Percentiles rank a stretch among this genome's conserved stretches.
phyloP scores from a whole-genome alignment of 75 land plant species.

The Picea glauca region DNA sequence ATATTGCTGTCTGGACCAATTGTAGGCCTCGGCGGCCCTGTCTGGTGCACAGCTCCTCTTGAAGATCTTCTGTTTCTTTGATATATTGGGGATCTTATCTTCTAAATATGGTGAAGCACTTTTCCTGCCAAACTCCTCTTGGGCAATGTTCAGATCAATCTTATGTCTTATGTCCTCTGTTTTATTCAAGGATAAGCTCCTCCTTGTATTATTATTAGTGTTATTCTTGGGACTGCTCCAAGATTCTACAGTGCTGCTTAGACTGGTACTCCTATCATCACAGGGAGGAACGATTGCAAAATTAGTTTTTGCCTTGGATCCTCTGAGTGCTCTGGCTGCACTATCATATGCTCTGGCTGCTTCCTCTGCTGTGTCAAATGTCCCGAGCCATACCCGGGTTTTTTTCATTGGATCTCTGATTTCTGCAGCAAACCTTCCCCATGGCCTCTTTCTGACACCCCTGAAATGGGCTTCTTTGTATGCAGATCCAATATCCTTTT shows the following conservation, averaged over 20 bases:
- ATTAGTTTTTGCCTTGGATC: slow-evolving; percentile 35
- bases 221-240: slow-evolving; percentile 32
- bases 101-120: not conserved
- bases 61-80: not conserved
- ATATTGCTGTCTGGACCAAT: slow-evolving; percentile 6
- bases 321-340: slow-evolving; percentile 36
- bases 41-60: not conserved
- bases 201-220: slow-evolving; percentile 1
- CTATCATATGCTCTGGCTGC: slow-evolving; percentile 36
- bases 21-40: slow-evolving; percentile 6
- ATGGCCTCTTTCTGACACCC: slow-evolving; percentile 33
- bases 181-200: not conserved
- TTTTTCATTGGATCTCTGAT: slow-evolving; percentile 22
- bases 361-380: slow-evolving; percentile 37
- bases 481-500: too few relatives aligned
- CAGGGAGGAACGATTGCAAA: slow-evolving; percentile 19
- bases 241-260: slow-evolving; percentile 37
- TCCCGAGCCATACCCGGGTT: slow-evolving; percentile 36
- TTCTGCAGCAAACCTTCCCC: slow-evolving; percentile 35
- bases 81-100: too few relatives aligned
- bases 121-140: slow-evolving; percentile 5
- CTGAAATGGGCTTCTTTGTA: slow-evolving; percentile 13
- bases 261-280: slow-evolving; percentile 30
- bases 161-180: slow-evolving; percentile 1
- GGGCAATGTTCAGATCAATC: slow-evolving; percentile 9